A percentile compares a stretch with the other conserved stretches of the same genome.
These are phyloP conservation scores for Xylariomycetidae sp. DNA, from an alignment of 2,329 filamentous ascomycete genomes.

Conservation along the genomic window DNA sequence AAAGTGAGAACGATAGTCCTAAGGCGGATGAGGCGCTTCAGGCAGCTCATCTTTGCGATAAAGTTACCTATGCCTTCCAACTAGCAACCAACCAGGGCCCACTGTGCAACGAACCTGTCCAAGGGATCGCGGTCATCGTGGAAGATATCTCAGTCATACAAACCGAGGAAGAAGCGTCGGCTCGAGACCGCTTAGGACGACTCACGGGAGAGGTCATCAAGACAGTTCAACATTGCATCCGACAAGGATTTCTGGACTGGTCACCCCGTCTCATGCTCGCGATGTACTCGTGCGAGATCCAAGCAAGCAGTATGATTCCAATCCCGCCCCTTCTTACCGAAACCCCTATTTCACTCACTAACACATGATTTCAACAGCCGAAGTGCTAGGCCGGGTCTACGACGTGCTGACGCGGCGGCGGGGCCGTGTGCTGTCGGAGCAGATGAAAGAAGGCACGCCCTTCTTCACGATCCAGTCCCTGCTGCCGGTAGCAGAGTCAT, in stretches of 20 bases:
- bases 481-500: conserved; percentile 88
- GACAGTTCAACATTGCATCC: conserved; percentile 77
- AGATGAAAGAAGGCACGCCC: conserved; percentile 89
- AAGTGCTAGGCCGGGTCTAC: conserved; percentile 93
- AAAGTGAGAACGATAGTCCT: conserved; percentile 27
- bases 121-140: conserved; percentile 86
- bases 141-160: conserved; percentile 68
- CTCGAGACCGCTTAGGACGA: conserved; percentile 66
- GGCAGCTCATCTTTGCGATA: conserved; percentile 75
- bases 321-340: not conserved
- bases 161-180: conserved; percentile 47
- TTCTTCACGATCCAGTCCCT: conserved; percentile 92
- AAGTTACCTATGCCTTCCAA: conserved; percentile 91
- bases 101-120: conserved; percentile 86
- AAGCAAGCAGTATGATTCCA: conserved; percentile 69
- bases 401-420: conserved; percentile 93
- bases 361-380: conserved; percentile 47
- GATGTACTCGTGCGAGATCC: conserved; percentile 98
- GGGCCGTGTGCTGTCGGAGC: conserved; percentile 83
- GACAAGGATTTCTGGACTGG: conserved; percentile 89
- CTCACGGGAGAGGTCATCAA: conserved; percentile 93
- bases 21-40: conserved; percentile 46
- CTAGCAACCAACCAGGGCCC: conserved; percentile 85
- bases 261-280: conserved; percentile 89
- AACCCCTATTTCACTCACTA: too few relatives aligned